A percentile compares a stretch with the other conserved stretches of the same genome.
Evolutionary conservation across 1,284 basidiomycete genomes (phyloP).

Genomic region (Porogramme epimiltina): DNA sequence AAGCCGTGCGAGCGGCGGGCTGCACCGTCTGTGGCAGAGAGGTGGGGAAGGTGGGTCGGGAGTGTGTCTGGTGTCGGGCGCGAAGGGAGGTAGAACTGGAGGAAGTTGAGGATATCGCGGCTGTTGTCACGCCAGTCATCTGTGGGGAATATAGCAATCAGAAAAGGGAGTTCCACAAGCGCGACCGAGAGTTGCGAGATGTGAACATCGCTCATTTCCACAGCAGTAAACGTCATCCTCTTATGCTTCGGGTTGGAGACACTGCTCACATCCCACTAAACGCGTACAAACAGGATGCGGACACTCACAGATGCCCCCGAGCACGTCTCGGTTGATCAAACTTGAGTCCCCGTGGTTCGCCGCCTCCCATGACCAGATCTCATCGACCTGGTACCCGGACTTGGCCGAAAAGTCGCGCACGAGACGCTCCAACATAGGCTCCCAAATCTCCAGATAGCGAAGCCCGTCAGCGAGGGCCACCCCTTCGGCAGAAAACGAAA

Average conservation of each 20-base stretch:
- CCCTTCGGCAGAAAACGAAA: slow-evolving; percentile 50
- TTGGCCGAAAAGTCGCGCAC: slow-evolving; percentile 18
- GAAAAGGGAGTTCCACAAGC: not conserved
- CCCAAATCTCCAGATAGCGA: slow-evolving; percentile 36
- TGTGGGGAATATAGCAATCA: slow-evolving; percentile 14
- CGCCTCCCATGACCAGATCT: slow-evolving; percentile 61
- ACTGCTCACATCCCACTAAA: too few relatives aligned
- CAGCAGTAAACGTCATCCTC: too few relatives aligned
- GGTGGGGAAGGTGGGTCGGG: slow-evolving; percentile 50
- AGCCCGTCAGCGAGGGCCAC: slow-evolving; percentile 43
- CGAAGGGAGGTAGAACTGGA: slow-evolving; percentile 42
- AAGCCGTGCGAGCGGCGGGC: slow-evolving; percentile 48
- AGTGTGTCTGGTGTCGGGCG: slow-evolving; percentile 33
- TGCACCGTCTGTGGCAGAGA: slow-evolving; percentile 43
- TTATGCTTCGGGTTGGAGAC: too few relatives aligned
- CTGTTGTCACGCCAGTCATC: slow-evolving; percentile 54
- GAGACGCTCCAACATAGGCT: slow-evolving; percentile 30
- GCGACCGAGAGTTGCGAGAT: too few relatives aligned
- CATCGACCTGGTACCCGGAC: slow-evolving; percentile 39
- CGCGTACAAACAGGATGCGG: not conserved
- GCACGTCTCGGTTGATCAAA: slow-evolving; percentile 45
- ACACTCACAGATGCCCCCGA: slow-evolving; percentile 48
- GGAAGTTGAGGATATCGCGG: slow-evolving; percentile 52
- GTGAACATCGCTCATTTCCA: too few relatives aligned
- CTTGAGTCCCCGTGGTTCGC: slow-evolving; percentile 57